Percentiles rank a stretch among this genome's conserved stretches.
These are phyloP conservation scores for Starmera caribaea DNA, from an alignment of 805 yeast genomes.

Conservation along the genomic window DNA sequence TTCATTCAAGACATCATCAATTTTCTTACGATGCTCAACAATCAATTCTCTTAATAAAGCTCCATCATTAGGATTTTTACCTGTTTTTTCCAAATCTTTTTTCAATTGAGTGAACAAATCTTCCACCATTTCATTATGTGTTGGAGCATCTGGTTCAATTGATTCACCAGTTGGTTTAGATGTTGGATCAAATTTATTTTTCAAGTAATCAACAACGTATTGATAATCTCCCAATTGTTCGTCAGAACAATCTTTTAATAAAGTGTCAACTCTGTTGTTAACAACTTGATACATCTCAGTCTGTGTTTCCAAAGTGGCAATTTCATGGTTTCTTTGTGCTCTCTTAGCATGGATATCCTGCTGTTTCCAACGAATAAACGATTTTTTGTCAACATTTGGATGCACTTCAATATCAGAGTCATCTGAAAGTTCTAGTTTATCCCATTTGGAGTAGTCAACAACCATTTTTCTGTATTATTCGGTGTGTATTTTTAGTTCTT, in stretches of 20 bases:
- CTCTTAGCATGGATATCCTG: conserved; percentile 95
- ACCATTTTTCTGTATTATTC: conserved; percentile 44
- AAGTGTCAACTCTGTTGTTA: conserved; percentile 59
- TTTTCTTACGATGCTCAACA: conserved; percentile 56
- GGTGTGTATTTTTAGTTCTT: conserved; percentile 2
- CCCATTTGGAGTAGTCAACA: conserved; percentile 97
- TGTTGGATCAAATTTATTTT: conserved; percentile 15
- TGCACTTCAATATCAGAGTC: conserved; percentile 97
- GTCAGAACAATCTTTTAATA: conserved; percentile 36
- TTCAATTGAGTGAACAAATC: conserved; percentile 74
- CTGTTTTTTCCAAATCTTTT: conserved; percentile 43
- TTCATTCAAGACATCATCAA: conserved; percentile 53
- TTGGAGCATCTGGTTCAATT: conserved; percentile 39
- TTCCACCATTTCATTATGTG: conserved; percentile 89
- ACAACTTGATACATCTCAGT: conserved; percentile 71
- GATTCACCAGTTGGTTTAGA: conserved; percentile 31
- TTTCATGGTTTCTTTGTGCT: conserved; percentile 66
- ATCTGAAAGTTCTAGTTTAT: conserved; percentile 88
- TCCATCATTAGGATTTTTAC: conserved; percentile 32
- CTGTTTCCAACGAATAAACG: conserved; percentile 94
- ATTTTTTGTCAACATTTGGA: conserved; percentile 91
- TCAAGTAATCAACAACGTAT: conserved; percentile 28
- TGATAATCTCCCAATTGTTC: conserved; percentile 24
- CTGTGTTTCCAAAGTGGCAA: conserved; percentile 66
- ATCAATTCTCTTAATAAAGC: conserved; percentile 27